These are phyloP conservation scores for Zygosaccharomyces rouxii DNA, from an alignment of 805 yeast genomes.

Conservation along the genomic window DNA sequence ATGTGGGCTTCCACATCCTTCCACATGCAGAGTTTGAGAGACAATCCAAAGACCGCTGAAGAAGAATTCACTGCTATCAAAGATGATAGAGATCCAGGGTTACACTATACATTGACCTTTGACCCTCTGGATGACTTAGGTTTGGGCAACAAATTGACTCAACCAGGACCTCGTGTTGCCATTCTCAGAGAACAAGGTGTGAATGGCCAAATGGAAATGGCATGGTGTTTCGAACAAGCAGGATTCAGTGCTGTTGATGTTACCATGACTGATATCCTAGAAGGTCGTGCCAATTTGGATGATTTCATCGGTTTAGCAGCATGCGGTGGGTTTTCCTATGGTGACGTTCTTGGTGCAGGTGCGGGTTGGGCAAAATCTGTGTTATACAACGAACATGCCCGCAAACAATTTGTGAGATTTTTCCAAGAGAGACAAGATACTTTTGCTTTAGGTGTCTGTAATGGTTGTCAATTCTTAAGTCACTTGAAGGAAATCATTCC, in stretches of 20 bases:
- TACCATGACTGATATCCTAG: conserved; percentile 88
- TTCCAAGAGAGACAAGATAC: conserved; percentile 87
- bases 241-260: conserved; percentile 94
- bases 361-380: conserved; percentile 99
- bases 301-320: conserved; percentile 93
- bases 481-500: conserved; percentile 79
- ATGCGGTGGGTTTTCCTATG: conserved; percentile 98
- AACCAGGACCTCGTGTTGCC: conserved; percentile 77
- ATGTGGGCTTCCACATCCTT: conserved; percentile 86
- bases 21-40: conserved; percentile 86
- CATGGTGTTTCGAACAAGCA: conserved; percentile 91
- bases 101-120: conserved; percentile 73
- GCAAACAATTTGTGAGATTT: conserved; percentile 70
- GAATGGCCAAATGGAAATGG: conserved; percentile 97
- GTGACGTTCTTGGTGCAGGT: conserved; percentile 98
- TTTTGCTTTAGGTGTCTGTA: conserved; percentile 96
- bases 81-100: conserved; percentile 88
- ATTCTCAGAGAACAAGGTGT: conserved; percentile 98
- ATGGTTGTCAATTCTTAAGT: conserved; percentile 95
- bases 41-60: conserved; percentile 84
- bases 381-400: conserved; percentile 71
- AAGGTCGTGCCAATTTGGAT: conserved; percentile 65
- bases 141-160: conserved; percentile 26
- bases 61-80: conserved; percentile 72
- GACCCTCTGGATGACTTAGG: conserved; percentile 50